These are phyloP conservation scores for Dothideomycetes sp. DNA, from an alignment of 2,329 filamentous ascomycete genomes.

Conservation along the genomic window DNA sequence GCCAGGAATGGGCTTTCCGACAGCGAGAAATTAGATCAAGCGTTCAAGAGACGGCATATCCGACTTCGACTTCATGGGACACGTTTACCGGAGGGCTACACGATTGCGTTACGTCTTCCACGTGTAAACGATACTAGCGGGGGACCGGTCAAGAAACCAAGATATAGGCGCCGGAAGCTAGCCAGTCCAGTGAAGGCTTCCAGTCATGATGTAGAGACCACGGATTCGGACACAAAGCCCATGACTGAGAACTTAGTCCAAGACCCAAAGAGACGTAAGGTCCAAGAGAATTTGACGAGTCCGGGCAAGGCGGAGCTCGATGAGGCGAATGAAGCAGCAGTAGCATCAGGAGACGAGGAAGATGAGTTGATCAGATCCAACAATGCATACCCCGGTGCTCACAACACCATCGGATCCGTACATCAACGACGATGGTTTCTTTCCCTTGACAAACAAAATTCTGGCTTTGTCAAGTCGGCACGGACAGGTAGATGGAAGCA, in stretches of 20 bases:
- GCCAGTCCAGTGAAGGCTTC: neutral
- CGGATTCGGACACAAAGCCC: neutral
- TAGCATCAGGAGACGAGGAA: conserved; percentile 23
- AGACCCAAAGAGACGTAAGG: neutral
- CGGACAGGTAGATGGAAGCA: neutral
- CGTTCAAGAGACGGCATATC: conserved; percentile 28
- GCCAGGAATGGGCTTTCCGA: conserved; percentile 12
- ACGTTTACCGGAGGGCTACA: conserved; percentile 27
- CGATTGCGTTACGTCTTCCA: conserved; percentile 27
- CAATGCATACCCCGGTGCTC: conserved; percentile 57
- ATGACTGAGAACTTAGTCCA: neutral
- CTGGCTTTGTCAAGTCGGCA: conserved; percentile 40
- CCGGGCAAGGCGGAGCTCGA: neutral
- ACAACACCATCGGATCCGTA: conserved; percentile 54
- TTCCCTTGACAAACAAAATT: conserved; percentile 47
- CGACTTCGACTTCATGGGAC: conserved; percentile 30
- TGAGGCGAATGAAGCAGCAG: conserved; percentile 12
- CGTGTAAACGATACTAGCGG: conserved; percentile 19
- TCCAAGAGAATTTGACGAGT: neutral
- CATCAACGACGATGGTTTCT: conserved; percentile 59
- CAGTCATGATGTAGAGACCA: neutral
- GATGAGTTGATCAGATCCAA: conserved; percentile 39
- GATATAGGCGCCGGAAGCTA: neutral
- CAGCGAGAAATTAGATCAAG: conserved; percentile 25
- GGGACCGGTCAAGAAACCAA: neutral